Base-by-base conservation (phyloP, 108 stramenopile genomes). In the Aurantiochytrium sp. region DNA sequence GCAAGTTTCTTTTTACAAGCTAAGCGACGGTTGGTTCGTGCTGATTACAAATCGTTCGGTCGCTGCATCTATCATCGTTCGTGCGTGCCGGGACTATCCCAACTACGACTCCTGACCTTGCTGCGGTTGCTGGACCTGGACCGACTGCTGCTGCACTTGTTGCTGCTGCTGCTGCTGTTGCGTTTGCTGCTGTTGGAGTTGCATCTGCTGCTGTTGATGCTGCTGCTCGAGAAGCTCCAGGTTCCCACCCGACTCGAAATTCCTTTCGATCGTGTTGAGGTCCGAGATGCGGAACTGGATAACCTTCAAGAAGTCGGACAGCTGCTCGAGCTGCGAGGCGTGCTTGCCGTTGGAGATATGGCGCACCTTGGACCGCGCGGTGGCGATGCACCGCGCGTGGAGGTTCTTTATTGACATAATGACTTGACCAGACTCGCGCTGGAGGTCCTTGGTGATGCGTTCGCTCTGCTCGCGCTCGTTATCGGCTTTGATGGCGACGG, bases 331-430 rank as follows among this genome's bases (percentile, higher is more conserved):
- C 69, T 81, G 69, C 24, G 37, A n/a, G 10, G 37, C n/a, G 42
- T 81, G 69, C 42, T 45, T 81, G 4, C 41, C 69, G 24, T 81
- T 39, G 6, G 69, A 39, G 4, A 45, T 21, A 15, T 37, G 85
- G 37, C 69, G 85, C 55, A 52, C 85, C 54, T 88, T 88, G 45
- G 88, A 32, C 32, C 81, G 48, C n/a, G 37, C 45, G 19, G 89
- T 87, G 22, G 50, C 41, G 55, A 59, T 39, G 45, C 88, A 90
- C 55, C 90, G 55, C 3, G 32, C 52, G 85, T 89, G 91, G 24
- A 93, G 65, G 55, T 93, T 93, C 50, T 87, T 86, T 55, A 92
- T 90, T n/a, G 93, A 89, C 90, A 92, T 59, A 81, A 92, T 90
- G 39, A 92, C 89, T 69, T 93, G 93, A 3, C 90, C 91, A 17